Evolutionary conservation across 2,329 filamentous ascomycete species (phyloP).

Genomic region (Penicillium crustosum): DNA sequence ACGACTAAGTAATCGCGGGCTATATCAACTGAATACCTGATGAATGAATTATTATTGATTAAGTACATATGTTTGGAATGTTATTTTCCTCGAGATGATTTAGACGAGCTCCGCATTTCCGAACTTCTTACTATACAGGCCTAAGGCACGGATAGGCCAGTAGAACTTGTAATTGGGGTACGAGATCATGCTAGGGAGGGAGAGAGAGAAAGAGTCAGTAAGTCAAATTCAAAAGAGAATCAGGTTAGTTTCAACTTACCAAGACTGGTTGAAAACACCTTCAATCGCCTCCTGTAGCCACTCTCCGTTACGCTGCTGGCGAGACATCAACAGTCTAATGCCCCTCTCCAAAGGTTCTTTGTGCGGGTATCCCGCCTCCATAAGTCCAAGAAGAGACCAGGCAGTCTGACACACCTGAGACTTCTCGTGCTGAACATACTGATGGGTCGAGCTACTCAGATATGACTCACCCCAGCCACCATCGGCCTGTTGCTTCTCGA

Average conservation of each 20-base stretch:
- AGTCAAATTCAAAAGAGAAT: neutral
- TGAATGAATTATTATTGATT: slow-evolving; percentile 2
- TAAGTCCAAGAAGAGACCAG: slow-evolving; percentile 79
- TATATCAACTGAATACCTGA: neutral
- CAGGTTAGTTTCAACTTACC: slow-evolving; percentile 55
- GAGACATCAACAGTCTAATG: slow-evolving; percentile 75
- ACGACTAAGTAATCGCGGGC: neutral
- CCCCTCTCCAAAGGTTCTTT: slow-evolving; percentile 69
- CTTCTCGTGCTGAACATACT: slow-evolving; percentile 73
- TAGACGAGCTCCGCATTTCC: slow-evolving; percentile 60
- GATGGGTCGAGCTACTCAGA: slow-evolving; percentile 72
- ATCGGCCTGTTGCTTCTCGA: slow-evolving; percentile 80
- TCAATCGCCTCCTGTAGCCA: slow-evolving; percentile 96
- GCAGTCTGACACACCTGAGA: slow-evolving; percentile 94
- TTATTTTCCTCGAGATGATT: slow-evolving; percentile 14
- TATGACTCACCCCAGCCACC: slow-evolving; percentile 98
- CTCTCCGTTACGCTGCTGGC: slow-evolving; percentile 86
- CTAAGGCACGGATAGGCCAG: slow-evolving; percentile 90
- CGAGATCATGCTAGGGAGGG: slow-evolving; percentile 74
- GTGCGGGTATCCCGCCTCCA: slow-evolving; percentile 81
- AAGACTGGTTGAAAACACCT: slow-evolving; percentile 97
- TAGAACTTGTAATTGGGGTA: slow-evolving; percentile 99
- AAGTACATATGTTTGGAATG: slow-evolving; percentile 1
- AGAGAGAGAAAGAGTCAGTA: slow-evolving; percentile 16
- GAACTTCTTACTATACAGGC: slow-evolving; percentile 77